Evolutionary conservation across 345 rosid species (phyloP), one percentile per base, ranked within the genome.

Genomic region (Cardamine chenopodiifolia): DNA sequence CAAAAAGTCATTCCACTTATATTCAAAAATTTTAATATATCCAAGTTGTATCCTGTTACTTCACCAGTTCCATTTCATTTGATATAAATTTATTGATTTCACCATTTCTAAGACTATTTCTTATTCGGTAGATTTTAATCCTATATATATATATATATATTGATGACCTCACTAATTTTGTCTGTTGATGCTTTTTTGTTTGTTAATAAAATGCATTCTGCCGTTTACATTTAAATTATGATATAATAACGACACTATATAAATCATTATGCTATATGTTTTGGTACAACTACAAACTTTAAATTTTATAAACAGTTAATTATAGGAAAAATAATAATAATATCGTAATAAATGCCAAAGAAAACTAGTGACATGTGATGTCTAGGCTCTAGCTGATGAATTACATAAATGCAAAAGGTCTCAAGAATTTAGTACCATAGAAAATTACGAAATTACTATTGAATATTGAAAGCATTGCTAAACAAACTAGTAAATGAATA

Each of bases 361-460:
- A 20, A 57, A 75, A 60, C 35, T 67, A 59, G 55, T 58, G 79
- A 50, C 79, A 75, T 75, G 79, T 75, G 79, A 50, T 50, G 20
- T 20, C 79, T 67, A 75, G 62, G 60, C 62, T 67, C 35, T 75
- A 59, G 62, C 54, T 49, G 72, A 66, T 57, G 72, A 40, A 54
- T 60, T 50, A 28, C 68, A 49, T 75, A 59, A 75, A 60, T 39
- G 68, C 57, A 68, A n/a, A 59, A 50, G 19, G 19, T 58, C 37
- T 12, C 11, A 34, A 14, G 53, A 59, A 42, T 35, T 53, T 32
- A 44, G 35, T 59, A 32, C 34, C 63, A n/a, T 55, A 23, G 58
- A 56, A 32, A 49, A 45, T 15, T 22, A 44, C 49, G 39, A 34
- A 25, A 55, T 18, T 55, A 45, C 25, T 40, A 6, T 19, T 61